A percentile compares a stretch with the other conserved stretches of the same genome.
phyloP scores from a whole-genome alignment of 129 eudicot genomes.

The Escallonia rubra region DNA sequence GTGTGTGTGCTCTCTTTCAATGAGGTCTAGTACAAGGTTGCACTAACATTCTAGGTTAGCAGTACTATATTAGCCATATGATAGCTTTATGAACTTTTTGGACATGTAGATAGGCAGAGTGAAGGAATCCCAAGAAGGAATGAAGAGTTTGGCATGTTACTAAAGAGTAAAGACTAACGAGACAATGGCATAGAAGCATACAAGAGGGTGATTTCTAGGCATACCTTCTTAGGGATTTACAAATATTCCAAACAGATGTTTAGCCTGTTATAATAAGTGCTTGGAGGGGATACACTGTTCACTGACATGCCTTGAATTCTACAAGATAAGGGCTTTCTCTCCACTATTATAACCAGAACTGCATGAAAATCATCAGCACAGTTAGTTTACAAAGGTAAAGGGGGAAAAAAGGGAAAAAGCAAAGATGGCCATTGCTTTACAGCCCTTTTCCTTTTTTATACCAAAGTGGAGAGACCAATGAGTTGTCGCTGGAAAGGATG shows the following conservation, averaged over 20 bases:
- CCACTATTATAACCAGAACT: slow-evolving; percentile 11
- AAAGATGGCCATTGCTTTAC: slow-evolving; percentile 35
- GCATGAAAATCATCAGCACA: slow-evolving; percentile 47
- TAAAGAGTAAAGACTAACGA: slow-evolving; percentile 22
- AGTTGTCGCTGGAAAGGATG: slow-evolving; percentile 17
- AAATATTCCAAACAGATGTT: slow-evolving; percentile 36
- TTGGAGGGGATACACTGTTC: background rate
- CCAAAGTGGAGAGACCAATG: slow-evolving; percentile 26
- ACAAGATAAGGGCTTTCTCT: slow-evolving; percentile 16
- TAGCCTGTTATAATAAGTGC: slow-evolving; percentile 11
- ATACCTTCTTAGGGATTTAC: slow-evolving; percentile 41
- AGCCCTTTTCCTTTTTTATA: background rate
- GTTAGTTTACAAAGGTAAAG: slow-evolving; percentile 20
- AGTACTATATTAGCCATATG: background rate
- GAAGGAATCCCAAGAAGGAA: slow-evolving; percentile 48
- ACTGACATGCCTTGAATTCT: slow-evolving; percentile 25
- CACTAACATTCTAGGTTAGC: background rate
- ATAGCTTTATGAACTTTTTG: background rate
- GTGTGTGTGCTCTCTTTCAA: too few relatives aligned
- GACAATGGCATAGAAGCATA: slow-evolving; percentile 26
- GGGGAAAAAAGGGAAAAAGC: slow-evolving; percentile 13
- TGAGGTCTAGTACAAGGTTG: background rate
- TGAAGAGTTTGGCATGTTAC: slow-evolving; percentile 48
- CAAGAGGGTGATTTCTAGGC: slow-evolving; percentile 20
- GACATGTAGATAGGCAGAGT: slow-evolving; percentile 9